phyloP scores from a whole-genome alignment of 2,329 filamentous ascomycete species.

The Pyrenophora seminiperda region DNA sequence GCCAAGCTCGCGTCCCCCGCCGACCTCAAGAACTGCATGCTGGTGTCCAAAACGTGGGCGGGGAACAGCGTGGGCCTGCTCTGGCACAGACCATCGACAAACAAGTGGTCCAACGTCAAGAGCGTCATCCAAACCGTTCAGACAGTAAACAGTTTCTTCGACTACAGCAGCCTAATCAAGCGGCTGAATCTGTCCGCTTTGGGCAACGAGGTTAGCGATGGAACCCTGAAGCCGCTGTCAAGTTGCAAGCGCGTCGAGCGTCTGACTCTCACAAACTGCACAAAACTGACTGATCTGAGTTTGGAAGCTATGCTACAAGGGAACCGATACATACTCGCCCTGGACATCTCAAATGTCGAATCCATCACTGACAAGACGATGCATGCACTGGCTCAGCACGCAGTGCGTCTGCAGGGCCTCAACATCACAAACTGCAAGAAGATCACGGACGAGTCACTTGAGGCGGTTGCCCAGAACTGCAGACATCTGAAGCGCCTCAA shows the following conservation, averaged over 20 bases:
- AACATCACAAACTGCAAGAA: constrained; percentile 87
- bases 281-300: constrained; percentile 80
- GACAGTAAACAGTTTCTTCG: constrained; percentile 76
- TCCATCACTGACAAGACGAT: constrained; percentile 83
- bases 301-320: constrained; percentile 78
- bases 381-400: constrained; percentile 77
- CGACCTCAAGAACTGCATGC: constrained; percentile 86
- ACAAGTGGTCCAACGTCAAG: constrained; percentile 79
- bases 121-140: constrained; percentile 80
- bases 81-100: constrained; percentile 93
- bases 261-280: constrained; percentile 89
- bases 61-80: constrained; percentile 89
- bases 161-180: constrained; percentile 88
- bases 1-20: constrained; percentile 75
- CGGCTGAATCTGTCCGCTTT: constrained; percentile 86
- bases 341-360: constrained; percentile 84
- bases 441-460: constrained; percentile 85
- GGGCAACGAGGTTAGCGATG: constrained; percentile 79
- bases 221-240: constrained; percentile 79
- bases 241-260: constrained; percentile 91
- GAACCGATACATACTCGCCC: constrained; percentile 79
- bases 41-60: constrained; percentile 94
- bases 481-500: constrained; percentile 90
- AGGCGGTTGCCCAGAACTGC: constrained; percentile 79
- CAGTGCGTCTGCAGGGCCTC: constrained; percentile 82